Evolutionary conservation across 2,329 filamentous ascomycete genomes (phyloP).

Genomic region (Endocalyx cinctus): DNA sequence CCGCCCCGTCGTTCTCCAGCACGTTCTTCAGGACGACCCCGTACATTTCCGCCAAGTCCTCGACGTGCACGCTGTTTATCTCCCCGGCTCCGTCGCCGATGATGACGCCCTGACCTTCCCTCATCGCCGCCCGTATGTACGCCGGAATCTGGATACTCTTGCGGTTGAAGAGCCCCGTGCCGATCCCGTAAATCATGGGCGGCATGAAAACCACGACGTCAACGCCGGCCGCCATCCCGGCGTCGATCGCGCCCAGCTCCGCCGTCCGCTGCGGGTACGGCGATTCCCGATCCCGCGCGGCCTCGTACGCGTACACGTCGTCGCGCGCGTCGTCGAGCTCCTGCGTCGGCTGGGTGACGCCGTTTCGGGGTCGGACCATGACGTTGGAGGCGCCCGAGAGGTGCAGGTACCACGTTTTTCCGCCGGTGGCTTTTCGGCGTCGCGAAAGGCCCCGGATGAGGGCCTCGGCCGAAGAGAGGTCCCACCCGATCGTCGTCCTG

Average conservation of each 20-base stretch:
- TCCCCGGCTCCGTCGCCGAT: constrained; percentile 34
- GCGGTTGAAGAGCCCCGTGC: constrained; percentile 37
- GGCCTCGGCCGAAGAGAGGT: constrained; percentile 32
- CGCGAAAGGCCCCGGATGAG: constrained; percentile 37
- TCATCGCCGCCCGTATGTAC: constrained; percentile 8
- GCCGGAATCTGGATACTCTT: constrained; percentile 33
- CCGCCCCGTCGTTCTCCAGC: constrained; percentile 20
- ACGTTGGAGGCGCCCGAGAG: constrained; percentile 41
- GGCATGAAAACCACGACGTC: constrained; percentile 42
- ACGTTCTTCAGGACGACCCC: constrained; percentile 30
- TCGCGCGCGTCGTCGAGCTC: constrained; percentile 40
- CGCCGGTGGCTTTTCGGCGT: constrained; percentile 26
- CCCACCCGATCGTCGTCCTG: constrained; percentile 35
- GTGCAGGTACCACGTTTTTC: constrained; percentile 35
- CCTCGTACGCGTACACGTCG: constrained; percentile 38
- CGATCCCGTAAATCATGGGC: constrained; percentile 42
- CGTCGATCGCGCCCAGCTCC: constrained; percentile 38
- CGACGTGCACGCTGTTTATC: constrained; percentile 42
- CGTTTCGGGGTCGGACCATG: constrained; percentile 34
- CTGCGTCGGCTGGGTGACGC: constrained; percentile 4
- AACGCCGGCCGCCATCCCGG: constrained; percentile 33
- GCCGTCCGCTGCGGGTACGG: constrained; percentile 39
- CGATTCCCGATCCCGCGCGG: constrained; percentile 29
- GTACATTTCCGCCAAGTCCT: constrained; percentile 38
- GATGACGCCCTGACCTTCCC: constrained; percentile 23